A percentile compares a stretch with the other conserved stretches of the same genome.
Conservation (phyloP, 257 asterid genomes). For the Asclepias syriaca region DNA sequence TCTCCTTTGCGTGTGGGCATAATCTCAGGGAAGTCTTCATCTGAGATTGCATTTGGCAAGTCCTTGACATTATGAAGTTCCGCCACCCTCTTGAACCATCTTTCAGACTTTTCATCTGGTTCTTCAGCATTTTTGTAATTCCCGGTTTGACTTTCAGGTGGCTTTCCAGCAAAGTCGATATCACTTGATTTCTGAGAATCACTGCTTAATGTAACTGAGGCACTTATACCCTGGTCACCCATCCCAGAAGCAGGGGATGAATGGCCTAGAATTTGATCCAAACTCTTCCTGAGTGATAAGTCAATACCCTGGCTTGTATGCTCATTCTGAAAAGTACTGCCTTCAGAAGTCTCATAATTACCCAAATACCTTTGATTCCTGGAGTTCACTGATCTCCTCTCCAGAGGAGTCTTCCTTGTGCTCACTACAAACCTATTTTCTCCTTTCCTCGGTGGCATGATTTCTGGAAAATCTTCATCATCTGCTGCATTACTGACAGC, state of each 20-base stretch:
- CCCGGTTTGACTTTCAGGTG: conserved; percentile 19
- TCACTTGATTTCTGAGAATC: conserved; percentile 23
- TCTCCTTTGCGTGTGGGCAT: conserved; percentile 90
- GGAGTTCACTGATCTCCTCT: conserved; percentile 23
- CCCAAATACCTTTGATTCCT: conserved; percentile 12
- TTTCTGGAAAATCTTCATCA: conserved; percentile 35
- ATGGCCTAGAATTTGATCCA: conserved; percentile 27
- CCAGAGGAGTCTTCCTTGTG: conserved; percentile 40
- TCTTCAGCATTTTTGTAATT: conserved; percentile 32
- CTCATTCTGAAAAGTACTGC: conserved; percentile 12
- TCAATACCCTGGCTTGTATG: conserved; percentile 19
- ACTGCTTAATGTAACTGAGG: conserved; percentile 16
- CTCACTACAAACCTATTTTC: conserved; percentile 34
- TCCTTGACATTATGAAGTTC: conserved; percentile 73
- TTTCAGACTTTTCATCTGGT: conserved; percentile 50
- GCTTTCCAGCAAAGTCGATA: conserved; percentile 20
- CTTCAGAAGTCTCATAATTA: conserved; percentile 17
- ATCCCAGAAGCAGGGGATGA: conserved; percentile 9
- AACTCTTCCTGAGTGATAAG: conserved; percentile 24
- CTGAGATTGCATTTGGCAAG: conserved; percentile 53
- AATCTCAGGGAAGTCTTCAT: conserved; percentile 71
- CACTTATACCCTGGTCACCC: conserved; percentile 10
- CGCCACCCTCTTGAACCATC: conserved; percentile 64
- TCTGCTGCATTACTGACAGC: conserved; percentile 22
- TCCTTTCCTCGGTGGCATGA: conserved; percentile 30